Conservation (phyloP, 73 alveolate species). For the Tetrahymena malaccensis region DNA sequence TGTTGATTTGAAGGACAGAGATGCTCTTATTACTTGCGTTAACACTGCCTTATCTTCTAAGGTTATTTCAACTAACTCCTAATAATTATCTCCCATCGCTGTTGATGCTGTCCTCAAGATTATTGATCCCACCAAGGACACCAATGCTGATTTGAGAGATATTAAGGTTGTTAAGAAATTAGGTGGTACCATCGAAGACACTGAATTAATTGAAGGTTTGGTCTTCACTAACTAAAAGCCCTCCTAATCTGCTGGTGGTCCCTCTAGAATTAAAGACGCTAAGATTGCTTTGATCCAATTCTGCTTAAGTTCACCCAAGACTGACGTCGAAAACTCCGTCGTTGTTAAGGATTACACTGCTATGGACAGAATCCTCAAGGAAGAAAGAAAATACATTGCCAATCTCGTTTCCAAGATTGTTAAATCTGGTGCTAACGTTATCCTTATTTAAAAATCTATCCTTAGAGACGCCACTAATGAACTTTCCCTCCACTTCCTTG, state of each 20-base stretch:
- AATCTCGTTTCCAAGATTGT: slow-evolving; percentile 91
- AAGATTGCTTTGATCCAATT: slow-evolving; percentile 97
- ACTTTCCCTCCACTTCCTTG: slow-evolving; percentile 93
- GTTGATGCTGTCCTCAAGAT: slow-evolving; percentile 95
- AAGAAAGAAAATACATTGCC: slow-evolving; percentile 93
- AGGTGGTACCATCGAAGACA: slow-evolving; percentile 99
- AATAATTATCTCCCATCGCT: slow-evolving; percentile 96
- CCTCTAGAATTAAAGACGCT: slow-evolving; percentile 87
- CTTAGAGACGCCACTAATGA: slow-evolving; percentile 98
- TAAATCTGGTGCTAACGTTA: slow-evolving; percentile 97
- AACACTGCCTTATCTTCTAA: slow-evolving; percentile 93
- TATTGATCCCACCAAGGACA: slow-evolving; percentile 67
- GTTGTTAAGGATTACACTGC: slow-evolving; percentile 84
- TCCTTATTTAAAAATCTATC: slow-evolving; percentile 93
- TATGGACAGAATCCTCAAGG: slow-evolving; percentile 97
- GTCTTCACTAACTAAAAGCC: slow-evolving; percentile 90
- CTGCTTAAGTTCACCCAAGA: slow-evolving; percentile 98
- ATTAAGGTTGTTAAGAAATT: slow-evolving; percentile 90
- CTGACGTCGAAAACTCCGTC: slow-evolving; percentile 96
- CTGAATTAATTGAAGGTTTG: slow-evolving; percentile 96
- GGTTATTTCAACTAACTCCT: slow-evolving; percentile 93
- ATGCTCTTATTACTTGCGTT: slow-evolving; percentile 88
- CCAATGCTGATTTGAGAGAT: slow-evolving; percentile 95
- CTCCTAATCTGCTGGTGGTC: slow-evolving; percentile 97
- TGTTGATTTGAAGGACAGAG: slow-evolving; percentile 88